Evolutionary conservation across 495 filamentous ascomycete genomes (phyloP), one percentile per base, ranked within the genome.

Genomic region (Xylaria intraflava): DNA sequence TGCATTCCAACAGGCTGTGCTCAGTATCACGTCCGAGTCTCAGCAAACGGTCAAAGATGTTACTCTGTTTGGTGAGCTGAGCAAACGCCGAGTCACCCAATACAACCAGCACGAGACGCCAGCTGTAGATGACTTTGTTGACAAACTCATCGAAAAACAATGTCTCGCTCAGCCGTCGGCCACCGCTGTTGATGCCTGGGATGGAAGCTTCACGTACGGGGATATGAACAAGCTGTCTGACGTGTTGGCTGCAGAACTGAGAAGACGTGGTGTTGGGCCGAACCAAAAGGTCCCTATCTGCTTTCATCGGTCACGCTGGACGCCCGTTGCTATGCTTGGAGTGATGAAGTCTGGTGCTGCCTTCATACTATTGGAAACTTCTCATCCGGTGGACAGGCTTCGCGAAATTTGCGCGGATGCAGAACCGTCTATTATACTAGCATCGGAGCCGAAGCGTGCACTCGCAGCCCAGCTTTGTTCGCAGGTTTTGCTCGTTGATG

Each of bases 311-410:
- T 80, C 77, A 0, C 63, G 70, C 1, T 83, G 74, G 74, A 73
- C 76, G 1, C 62, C 80, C 19, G 69, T 86, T 7, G 65, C 78
- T 1, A 72, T 78, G 56, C 53, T 83, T 2, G 81, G 78, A 1
- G 72, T 86, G 16, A 65, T 79, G 6, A 81, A 79, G 56, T 78
- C 83, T 7, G 83, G 83, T 6, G 78, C 74, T 17, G 80, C 74
- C 0, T 80, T 81, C 57, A 74, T 83, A 3, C 75, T 72, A 0
- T 64, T 88, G 6, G 82, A 87, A 57, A 73, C 78, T 10, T 67
- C 69, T 0, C 73, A 83, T 35, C 83, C 85, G 0, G 60, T 69
- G 38, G 59, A 66, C 10, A 74, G 82, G 1, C 67, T 81, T 3
- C 57, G 26, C 14, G 46, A 48, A 8, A 35, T 48, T 30, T 48